Evolutionary conservation across 192 early-diverging fungal species (phyloP).

Genomic region (Polychytrium aggregatum): DNA sequence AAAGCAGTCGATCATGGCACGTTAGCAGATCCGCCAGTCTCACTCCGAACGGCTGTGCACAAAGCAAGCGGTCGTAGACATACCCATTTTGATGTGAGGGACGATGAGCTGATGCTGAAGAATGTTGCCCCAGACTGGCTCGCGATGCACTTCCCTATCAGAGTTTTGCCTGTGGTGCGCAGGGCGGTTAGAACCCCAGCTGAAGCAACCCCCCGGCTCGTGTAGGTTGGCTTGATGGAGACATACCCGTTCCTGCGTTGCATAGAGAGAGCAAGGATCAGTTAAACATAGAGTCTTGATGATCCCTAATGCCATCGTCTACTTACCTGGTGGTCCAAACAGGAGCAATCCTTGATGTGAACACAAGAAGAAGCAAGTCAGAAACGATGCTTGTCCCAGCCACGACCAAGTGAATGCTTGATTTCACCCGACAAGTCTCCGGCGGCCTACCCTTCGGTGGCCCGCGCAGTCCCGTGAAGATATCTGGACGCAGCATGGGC

Average conservation of each 20-base stretch:
- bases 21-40: background rate
- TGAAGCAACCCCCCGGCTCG: too few relatives aligned
- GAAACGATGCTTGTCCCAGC: too few relatives aligned
- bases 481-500: constrained; percentile 68
- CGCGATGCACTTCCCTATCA: constrained; percentile 85
- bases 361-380: too few relatives aligned
- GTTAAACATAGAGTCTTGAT: too few relatives aligned
- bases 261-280: too few relatives aligned
- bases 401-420: background rate
- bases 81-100: constrained; percentile 87
- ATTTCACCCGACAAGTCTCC: too few relatives aligned
- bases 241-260: constrained; percentile 1
- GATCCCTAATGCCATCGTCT: too few relatives aligned
- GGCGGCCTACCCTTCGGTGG: constrained; percentile 59
- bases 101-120: constrained; percentile 82
- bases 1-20: background rate
- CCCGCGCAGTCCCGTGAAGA: constrained; percentile 72
- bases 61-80: background rate
- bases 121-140: constrained; percentile 79
- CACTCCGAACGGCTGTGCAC: background rate
- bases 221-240: too few relatives aligned
- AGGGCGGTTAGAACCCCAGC: background rate
- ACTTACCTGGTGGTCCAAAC: constrained; percentile 90
- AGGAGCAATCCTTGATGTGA: constrained; percentile 46
- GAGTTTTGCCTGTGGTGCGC: constrained; percentile 50